These are phyloP conservation scores for Amanita exitialis DNA, from an alignment of 768 basidiomycete genomes.

Conservation along the genomic window DNA sequence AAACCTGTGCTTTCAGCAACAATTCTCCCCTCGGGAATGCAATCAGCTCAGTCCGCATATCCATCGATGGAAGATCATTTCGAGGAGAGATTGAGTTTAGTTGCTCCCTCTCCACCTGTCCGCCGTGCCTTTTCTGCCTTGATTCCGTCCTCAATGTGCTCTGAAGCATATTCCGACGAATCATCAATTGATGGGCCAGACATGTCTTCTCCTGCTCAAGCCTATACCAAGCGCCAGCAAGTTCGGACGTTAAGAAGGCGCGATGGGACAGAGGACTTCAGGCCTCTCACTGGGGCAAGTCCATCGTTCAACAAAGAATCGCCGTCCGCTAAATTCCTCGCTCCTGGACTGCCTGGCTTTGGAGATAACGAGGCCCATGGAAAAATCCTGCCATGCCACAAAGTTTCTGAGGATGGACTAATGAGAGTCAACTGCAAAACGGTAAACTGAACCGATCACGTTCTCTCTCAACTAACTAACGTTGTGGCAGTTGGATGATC, in stretches of 20 bases:
- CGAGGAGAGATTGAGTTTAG: not conserved
- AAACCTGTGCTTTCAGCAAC: slow-evolving; percentile 61
- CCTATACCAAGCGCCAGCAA: slow-evolving; percentile 70
- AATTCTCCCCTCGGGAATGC: slow-evolving; percentile 34
- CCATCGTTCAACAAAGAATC: slow-evolving; percentile 44
- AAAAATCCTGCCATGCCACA: slow-evolving; percentile 89
- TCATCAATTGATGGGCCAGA: slow-evolving; percentile 60
- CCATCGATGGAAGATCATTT: slow-evolving; percentile 21
- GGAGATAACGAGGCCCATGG: slow-evolving; percentile 90
- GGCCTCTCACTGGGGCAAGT: slow-evolving; percentile 61
- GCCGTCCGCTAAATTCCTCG: slow-evolving; percentile 45
- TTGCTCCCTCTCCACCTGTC: slow-evolving; percentile 27
- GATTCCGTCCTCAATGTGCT: slow-evolving; percentile 50
- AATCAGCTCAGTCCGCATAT: slow-evolving; percentile 29
- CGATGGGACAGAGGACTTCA: slow-evolving; percentile 76
- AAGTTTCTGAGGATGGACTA: slow-evolving; percentile 89
- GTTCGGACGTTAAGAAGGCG: slow-evolving; percentile 69
- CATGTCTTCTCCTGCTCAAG: slow-evolving; percentile 74
- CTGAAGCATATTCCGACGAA: slow-evolving; percentile 34
- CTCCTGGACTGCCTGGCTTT: slow-evolving; percentile 70
- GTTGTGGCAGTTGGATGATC: slow-evolving; percentile 51
- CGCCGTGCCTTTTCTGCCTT: slow-evolving; percentile 75
- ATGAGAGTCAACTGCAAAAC: slow-evolving; percentile 82
- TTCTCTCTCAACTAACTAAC: slow-evolving; percentile 9
- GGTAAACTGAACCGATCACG: slow-evolving; percentile 31